Percentiles rank a stretch among this genome's conserved stretches.
Evolutionary conservation across 352 stramenopile genomes (phyloP).

Genomic region (Phytophthora palmivora): DNA sequence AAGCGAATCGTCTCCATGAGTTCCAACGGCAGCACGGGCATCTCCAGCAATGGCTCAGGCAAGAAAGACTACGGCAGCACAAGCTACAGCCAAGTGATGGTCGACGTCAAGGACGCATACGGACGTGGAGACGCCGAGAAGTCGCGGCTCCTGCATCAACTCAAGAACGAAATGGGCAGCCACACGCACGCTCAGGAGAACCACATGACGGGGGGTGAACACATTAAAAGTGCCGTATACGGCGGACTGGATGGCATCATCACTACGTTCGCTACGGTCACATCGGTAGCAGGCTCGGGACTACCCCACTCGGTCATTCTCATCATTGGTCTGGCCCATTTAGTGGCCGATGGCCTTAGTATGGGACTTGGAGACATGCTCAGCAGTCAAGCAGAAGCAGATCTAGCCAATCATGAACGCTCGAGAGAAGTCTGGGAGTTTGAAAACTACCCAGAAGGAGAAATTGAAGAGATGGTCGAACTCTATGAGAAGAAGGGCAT

Average conservation of each 20-base stretch:
- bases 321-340: conserved; percentile 95
- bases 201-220: conserved; percentile 70
- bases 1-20: conserved; percentile 18
- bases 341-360: conserved; percentile 94
- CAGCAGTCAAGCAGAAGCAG: conserved; percentile 92
- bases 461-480: conserved; percentile 97
- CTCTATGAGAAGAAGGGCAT: conserved; percentile 95
- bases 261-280: conserved; percentile 96
- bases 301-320: conserved; percentile 92
- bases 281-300: conserved; percentile 91
- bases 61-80: conserved; percentile 60
- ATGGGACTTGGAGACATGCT: conserved; percentile 97
- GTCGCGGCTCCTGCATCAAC: conserved; percentile 68
- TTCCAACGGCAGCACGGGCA: conserved; percentile 28
- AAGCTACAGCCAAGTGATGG: conserved; percentile 48
- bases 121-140: conserved; percentile 53
- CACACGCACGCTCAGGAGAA: conserved; percentile 76
- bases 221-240: conserved; percentile 94
- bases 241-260: conserved; percentile 97
- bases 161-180: conserved; percentile 66
- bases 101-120: conserved; percentile 66
- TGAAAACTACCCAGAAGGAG: conserved; percentile 95
- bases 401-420: conserved; percentile 94
- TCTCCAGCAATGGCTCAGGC: conserved; percentile 32
- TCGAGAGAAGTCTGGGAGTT: conserved; percentile 95